Evolutionary conservation across 2,329 filamentous ascomycete species (phyloP).

Genomic region (Ceratocystis destructans): DNA sequence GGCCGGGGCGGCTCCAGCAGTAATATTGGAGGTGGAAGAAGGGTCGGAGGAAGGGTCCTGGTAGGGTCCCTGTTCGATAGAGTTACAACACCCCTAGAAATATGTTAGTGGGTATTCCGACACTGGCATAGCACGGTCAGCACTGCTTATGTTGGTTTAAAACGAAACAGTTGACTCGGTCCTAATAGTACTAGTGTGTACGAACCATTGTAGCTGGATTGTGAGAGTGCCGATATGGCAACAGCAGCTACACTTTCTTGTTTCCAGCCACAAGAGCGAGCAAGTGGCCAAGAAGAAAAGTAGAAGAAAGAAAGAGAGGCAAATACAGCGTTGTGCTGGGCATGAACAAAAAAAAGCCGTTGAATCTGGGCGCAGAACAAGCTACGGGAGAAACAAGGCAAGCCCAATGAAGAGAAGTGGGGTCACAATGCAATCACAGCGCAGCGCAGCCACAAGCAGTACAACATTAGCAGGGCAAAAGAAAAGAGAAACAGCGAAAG

Average conservation of each 20-base stretch:
- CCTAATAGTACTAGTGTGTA: neutral
- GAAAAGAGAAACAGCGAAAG: too few relatives aligned
- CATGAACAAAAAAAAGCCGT: neutral
- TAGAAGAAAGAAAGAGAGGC: neutral
- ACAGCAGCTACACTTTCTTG: neutral
- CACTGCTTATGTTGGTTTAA: neutral
- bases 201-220: neutral
- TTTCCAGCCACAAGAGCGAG: neutral
- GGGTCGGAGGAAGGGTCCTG: neutral
- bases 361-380: neutral
- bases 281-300: neutral
- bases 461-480: neutral
- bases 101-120: neutral
- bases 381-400: neutral
- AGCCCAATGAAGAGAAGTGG: neutral
- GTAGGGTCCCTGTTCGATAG: neutral
- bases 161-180: neutral
- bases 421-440: conserved; percentile 2
- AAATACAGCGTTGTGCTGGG: neutral
- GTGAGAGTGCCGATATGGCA: neutral
- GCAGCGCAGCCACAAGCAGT: neutral
- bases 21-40: conserved; percentile 5
- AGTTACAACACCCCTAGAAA: conserved; percentile 11
- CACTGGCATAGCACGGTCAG: neutral
- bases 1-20: neutral